phyloP scores from a whole-genome alignment of 75 land plant genomes.

The Sequoiadendron giganteum region DNA sequence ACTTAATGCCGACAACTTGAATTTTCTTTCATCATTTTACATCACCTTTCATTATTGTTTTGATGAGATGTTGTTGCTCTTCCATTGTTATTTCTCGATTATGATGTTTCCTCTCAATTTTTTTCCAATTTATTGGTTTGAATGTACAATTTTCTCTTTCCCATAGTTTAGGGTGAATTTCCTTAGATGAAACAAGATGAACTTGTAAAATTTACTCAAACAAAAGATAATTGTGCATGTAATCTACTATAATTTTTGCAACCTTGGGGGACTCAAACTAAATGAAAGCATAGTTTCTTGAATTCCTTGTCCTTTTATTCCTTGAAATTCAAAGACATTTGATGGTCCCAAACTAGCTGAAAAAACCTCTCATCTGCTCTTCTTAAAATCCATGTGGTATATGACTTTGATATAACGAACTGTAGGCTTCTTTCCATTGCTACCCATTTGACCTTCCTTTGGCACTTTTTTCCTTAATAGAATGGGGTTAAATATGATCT shows the following conservation, averaged over 20 bases:
- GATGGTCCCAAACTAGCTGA: too few species aligned
- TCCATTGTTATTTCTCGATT: constrained; percentile 40
- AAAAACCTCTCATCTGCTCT: constrained; percentile 83
- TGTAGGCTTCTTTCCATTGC: constrained; percentile 22
- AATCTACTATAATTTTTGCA: too few species aligned
- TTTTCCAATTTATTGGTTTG: background rate
- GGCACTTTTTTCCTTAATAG: background rate
- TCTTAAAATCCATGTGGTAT: constrained; percentile 96
- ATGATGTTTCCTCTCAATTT: background rate
- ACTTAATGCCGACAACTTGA: constrained; percentile 77
- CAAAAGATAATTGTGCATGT: too few species aligned
- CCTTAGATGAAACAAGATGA: too few species aligned
- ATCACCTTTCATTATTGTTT: constrained; percentile 53
- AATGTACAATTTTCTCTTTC: background rate
- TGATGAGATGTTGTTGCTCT: constrained; percentile 55
- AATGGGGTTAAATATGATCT: background rate
- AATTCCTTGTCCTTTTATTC: too few species aligned
- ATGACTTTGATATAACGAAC: constrained; percentile 78
- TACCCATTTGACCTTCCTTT: constrained; percentile 9
- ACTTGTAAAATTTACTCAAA: too few species aligned
- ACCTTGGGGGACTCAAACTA: too few species aligned
- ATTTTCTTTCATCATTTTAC: constrained; percentile 54
- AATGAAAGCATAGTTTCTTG: too few species aligned
- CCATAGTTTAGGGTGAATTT: background rate
- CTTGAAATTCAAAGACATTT: too few species aligned